Conservation (phyloP, 495 filamentous ascomycete genomes). For the Penicillium herquei region DNA sequence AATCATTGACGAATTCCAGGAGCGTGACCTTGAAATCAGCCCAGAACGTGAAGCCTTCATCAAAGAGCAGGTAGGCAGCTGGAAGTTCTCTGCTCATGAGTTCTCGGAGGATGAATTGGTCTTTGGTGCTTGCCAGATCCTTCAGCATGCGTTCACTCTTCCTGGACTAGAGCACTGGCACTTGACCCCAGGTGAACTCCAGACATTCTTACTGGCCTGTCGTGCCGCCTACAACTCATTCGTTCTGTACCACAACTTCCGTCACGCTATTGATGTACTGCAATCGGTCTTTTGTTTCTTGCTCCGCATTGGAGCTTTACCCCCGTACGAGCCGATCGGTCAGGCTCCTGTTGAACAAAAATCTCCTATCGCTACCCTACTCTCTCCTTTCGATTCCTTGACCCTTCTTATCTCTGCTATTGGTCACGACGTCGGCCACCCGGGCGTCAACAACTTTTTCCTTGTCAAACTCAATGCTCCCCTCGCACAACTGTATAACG, state of each 20-base stretch:
- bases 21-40: slow-evolving; percentile 41
- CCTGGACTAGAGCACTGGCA: slow-evolving; percentile 78
- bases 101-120: slow-evolving; percentile 88
- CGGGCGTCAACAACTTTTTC: slow-evolving; percentile 97
- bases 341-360: slow-evolving; percentile 24
- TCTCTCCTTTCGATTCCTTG: slow-evolving; percentile 82
- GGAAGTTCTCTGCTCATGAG: slow-evolving; percentile 86
- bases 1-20: slow-evolving; percentile 51
- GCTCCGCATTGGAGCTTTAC: slow-evolving; percentile 74
- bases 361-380: slow-evolving; percentile 66
- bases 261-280: slow-evolving; percentile 92
- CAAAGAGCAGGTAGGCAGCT: slow-evolving; percentile 68
- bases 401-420: slow-evolving; percentile 91
- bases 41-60: slow-evolving; percentile 60
- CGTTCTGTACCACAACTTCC: slow-evolving; percentile 98
- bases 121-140: slow-evolving; percentile 74
- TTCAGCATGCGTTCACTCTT: slow-evolving; percentile 82
- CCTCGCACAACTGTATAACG: slow-evolving; percentile 96
- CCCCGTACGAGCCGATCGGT: slow-evolving; percentile 52
- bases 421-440: slow-evolving; percentile 96
- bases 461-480: slow-evolving; percentile 89
- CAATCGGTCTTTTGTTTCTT: slow-evolving; percentile 93
- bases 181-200: slow-evolving; percentile 75
- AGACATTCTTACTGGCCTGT: slow-evolving; percentile 77
- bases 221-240: slow-evolving; percentile 88